These are phyloP conservation scores for Capsicum rhomboideum DNA, from an alignment of 257 asterid genomes.

Conservation along the genomic window DNA sequence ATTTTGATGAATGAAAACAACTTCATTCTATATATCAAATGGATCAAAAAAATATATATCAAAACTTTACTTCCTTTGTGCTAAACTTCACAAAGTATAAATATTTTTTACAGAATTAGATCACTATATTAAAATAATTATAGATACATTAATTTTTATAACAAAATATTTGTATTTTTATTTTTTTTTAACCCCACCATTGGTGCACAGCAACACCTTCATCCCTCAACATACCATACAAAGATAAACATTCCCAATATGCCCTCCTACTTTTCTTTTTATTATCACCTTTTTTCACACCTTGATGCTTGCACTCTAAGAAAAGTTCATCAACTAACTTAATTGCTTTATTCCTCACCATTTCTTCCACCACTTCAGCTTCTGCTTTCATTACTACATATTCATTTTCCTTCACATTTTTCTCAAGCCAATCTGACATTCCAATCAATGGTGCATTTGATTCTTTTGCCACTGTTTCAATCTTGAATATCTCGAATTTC, in stretches of 20 bases:
- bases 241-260: conserved; percentile 76
- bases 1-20: neutral
- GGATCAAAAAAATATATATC: neutral
- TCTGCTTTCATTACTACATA: conserved; percentile 86
- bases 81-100: neutral
- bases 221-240: conserved; percentile 74
- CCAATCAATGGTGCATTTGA: conserved; percentile 10
- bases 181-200: conserved; percentile 56
- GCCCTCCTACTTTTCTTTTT: conserved; percentile 42
- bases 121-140: neutral
- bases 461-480: conserved; percentile 21
- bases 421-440: conserved; percentile 44
- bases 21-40: neutral
- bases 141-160: neutral
- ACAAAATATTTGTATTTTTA: no score
- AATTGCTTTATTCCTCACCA: conserved; percentile 44
- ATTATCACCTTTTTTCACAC: conserved; percentile 15
- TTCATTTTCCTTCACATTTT: conserved; percentile 48
- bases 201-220: conserved; percentile 83
- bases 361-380: conserved; percentile 66
- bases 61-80: neutral
- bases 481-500: conserved; percentile 27
- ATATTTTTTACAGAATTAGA: neutral
- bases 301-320: conserved; percentile 67
- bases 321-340: conserved; percentile 66